Conservation (phyloP, 2,329 filamentous ascomycete genomes). For the Fusarium nodosum region DNA sequence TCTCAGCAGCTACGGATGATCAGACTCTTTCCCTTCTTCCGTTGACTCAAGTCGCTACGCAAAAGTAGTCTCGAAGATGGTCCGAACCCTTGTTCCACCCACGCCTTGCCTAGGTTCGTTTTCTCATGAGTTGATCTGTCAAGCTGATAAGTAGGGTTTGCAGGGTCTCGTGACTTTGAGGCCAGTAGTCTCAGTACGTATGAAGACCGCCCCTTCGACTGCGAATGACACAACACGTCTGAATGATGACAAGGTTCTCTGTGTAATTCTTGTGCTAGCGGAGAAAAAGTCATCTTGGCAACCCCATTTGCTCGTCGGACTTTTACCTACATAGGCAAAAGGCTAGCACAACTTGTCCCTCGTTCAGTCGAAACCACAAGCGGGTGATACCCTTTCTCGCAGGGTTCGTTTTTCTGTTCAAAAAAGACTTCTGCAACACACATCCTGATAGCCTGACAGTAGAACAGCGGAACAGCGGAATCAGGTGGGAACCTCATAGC, state of each 20-base stretch:
- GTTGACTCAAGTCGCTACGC: neutral
- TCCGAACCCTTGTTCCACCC: conserved; percentile 2
- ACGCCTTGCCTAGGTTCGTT: neutral
- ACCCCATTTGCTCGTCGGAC: neutral
- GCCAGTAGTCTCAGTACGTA: neutral
- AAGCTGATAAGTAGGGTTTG: neutral
- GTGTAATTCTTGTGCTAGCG: neutral
- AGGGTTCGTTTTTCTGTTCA: neutral
- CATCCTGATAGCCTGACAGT: conserved; percentile 12
- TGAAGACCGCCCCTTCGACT: neutral
- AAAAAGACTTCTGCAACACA: neutral
- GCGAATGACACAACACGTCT: neutral
- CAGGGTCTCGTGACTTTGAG: neutral
- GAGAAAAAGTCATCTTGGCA: neutral
- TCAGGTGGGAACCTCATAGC: conserved; percentile 37
- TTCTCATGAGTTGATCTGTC: conserved; percentile 1
- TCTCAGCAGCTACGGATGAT: neutral
- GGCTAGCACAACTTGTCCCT: neutral
- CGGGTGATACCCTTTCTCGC: neutral
- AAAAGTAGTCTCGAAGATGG: neutral
- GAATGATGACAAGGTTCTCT: neutral
- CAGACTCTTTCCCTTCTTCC: neutral
- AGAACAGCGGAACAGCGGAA: conserved; percentile 36
- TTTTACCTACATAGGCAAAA: neutral
- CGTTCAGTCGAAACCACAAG: neutral